Evolutionary conservation across 306 rosid species (phyloP), one percentile per base, ranked within the genome.

Genomic region (Medicago arabica): DNA sequence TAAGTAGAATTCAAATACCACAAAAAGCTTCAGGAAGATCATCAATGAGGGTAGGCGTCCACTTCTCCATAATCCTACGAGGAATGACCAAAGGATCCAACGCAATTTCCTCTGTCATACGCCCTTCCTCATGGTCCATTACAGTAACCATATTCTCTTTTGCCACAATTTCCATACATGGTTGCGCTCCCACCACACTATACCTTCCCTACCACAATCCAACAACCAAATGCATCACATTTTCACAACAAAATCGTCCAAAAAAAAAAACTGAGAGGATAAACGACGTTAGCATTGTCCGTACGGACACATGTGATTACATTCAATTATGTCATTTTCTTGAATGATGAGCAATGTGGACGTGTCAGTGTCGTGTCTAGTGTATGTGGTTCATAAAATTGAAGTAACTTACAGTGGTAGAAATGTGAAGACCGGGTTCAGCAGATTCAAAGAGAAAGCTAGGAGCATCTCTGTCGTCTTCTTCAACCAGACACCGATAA

Each of bases 21-120:
- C 97, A 90, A 85, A 95, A 95, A 41, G 97, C 98, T 66, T 95
- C 97, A 0, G 98, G 98, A 75, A 95, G 97, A 76, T 86, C 96
- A 74, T 92, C 97, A 14, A 89, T 60, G 72, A 88, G 92, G 70
- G 92, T 97, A 19, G 97, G 99, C 55, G 54, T 81, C 99, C 99
- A 95, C 41, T 83, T 81, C 54, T 87, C 97, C 91, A 83, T 85
- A 43, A 95, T 85, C 81, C 93, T 80, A 51, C 83, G 92, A 67
- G 99, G 99, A 71, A 95, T 78, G 54, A 39, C 64, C 93, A 95
- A 80, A 3, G 99, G 99, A 74, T 92, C 97, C 76, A 89, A 91
- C 4, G 46, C 91, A 58, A 90, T 84, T 86, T 82, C 93, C 89
- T 90, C 97, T 2, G 55, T 87, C 82, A 84, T 87, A 47, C 72